Evolutionary conservation across 441 rosid genomes (phyloP).

Genomic region (Croton laevigatus): DNA sequence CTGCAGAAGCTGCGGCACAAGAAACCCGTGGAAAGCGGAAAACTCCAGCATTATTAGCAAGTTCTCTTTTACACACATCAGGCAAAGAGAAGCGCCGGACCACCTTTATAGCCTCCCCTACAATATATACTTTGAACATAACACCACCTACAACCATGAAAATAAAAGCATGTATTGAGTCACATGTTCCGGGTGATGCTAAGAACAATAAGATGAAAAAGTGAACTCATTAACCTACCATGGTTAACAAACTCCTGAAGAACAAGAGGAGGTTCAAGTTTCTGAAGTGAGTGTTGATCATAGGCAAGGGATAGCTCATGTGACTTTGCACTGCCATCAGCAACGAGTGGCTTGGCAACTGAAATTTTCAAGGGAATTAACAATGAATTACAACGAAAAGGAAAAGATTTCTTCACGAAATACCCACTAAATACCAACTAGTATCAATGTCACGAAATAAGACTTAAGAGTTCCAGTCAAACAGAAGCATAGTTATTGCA

Average conservation of each 20-base stretch:
- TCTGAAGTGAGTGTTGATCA: slow-evolving; percentile 48
- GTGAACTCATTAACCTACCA: slow-evolving; percentile 28
- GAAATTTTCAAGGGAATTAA: slow-evolving; percentile 23
- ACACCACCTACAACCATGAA: slow-evolving; percentile 61
- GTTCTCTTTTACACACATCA: slow-evolving; percentile 58
- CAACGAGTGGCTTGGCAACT: slow-evolving; percentile 72
- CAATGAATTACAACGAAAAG: background rate
- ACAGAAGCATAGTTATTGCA: background rate
- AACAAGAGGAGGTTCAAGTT: slow-evolving; percentile 63
- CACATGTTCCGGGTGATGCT: background rate
- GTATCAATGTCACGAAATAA: background rate
- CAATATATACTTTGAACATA: slow-evolving; percentile 67
- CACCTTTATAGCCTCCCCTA: slow-evolving; percentile 59
- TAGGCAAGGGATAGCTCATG: slow-evolving; percentile 62
- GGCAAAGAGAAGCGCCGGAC: slow-evolving; percentile 68
- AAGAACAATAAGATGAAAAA: background rate
- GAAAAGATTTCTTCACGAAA: background rate
- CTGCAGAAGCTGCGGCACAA: slow-evolving; percentile 91
- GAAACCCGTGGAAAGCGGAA: slow-evolving; percentile 84
- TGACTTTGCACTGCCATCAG: slow-evolving; percentile 70
- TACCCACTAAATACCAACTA: background rate
- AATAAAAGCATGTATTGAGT: background rate
- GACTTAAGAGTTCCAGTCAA: background rate
- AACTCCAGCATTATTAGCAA: slow-evolving; percentile 56
- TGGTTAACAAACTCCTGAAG: slow-evolving; percentile 75